Evolutionary conservation across 352 stramenopile genomes (phyloP).

Genomic region (Pythium sukuiense): DNA sequence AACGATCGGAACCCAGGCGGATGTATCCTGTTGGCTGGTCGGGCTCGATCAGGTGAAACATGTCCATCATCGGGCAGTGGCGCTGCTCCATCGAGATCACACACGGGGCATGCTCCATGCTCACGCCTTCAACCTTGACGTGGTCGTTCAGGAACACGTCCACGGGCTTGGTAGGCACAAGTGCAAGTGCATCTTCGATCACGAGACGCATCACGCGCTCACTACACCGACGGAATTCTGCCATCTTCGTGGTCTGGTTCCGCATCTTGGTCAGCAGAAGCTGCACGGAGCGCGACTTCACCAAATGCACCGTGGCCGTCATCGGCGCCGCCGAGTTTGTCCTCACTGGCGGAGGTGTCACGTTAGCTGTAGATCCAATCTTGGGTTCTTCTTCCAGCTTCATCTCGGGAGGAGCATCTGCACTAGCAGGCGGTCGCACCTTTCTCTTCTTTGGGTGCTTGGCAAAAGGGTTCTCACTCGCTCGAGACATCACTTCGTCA

Average conservation of each 20-base stretch:
- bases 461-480: conserved; percentile 49
- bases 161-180: conserved; percentile 17
- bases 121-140: conserved; percentile 11
- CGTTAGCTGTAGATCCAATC: not conserved
- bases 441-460: conserved; percentile 59
- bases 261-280: conserved; percentile 23
- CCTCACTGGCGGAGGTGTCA: not conserved
- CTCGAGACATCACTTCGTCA: conserved; percentile 42
- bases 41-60: conserved; percentile 27
- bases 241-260: not conserved
- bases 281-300: conserved; percentile 14
- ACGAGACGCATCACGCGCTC: conserved; percentile 53
- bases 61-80: conserved; percentile 26
- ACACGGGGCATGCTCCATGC: conserved; percentile 17
- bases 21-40: conserved; percentile 22
- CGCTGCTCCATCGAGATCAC: conserved; percentile 27
- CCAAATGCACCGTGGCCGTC: conserved; percentile 8
- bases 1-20: not conserved
- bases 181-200: conserved; percentile 38
- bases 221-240: conserved; percentile 37
- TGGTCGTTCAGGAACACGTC: conserved; percentile 16
- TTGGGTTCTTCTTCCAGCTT: not conserved
- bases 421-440: not conserved
- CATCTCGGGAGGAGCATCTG: not conserved
- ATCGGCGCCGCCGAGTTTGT: not conserved